Evolutionary conservation across 345 rosid genomes (phyloP).

Genomic region (Balakata baccata): DNA sequence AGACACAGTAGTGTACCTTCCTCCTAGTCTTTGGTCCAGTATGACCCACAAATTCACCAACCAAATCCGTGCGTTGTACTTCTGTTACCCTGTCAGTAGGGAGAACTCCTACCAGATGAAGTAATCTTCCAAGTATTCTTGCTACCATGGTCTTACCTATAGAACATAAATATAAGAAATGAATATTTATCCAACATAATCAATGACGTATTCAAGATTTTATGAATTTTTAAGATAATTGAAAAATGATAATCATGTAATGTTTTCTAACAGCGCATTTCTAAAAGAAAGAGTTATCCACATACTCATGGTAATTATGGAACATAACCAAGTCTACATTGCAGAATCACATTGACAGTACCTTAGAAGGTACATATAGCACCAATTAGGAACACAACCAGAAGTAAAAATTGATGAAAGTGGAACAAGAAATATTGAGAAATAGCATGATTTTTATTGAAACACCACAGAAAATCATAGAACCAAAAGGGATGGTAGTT

Average conservation of each 20-base stretch:
- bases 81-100: conserved; percentile 87
- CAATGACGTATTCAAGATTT: not conserved
- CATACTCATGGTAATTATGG: not conserved
- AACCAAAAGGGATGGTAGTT: conserved; percentile 1
- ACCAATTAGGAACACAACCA: not conserved
- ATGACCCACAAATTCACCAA: conserved; percentile 97
- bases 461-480: not conserved
- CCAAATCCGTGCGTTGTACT: conserved; percentile 95
- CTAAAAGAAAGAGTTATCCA: not conserved
- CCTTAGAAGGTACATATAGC: not conserved
- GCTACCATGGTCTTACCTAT: conserved; percentile 99
- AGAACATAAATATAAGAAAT: conserved; percentile 8
- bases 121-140: conserved; percentile 86
- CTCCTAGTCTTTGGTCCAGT: conserved; percentile 97
- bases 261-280: not conserved
- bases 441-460: not conserved
- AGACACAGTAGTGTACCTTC: conserved; percentile 47
- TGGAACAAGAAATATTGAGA: not conserved
- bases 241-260: not conserved
- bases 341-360: not conserved
- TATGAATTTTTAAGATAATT: not conserved
- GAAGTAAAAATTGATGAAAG: not conserved
- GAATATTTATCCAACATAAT: conserved; percentile 4
- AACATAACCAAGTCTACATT: not conserved
- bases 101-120: conserved; percentile 83